These are phyloP conservation scores for Poa pratensis DNA, from an alignment of 176 grass and related monocot species.

Conservation along the genomic window DNA sequence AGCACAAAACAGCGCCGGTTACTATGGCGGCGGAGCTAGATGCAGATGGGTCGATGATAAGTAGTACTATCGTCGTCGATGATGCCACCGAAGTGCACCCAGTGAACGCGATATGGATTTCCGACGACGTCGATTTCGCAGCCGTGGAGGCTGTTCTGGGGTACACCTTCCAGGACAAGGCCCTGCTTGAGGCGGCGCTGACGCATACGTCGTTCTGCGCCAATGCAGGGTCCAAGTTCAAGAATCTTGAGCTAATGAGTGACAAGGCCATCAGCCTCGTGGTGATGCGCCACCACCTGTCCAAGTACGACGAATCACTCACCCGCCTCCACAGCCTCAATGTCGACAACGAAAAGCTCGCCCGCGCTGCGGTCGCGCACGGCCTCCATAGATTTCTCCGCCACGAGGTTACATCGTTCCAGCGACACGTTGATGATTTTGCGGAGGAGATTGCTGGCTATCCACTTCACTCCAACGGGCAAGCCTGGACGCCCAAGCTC, in stretches of 20 bases:
- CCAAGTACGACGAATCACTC: slow-evolving; percentile 31
- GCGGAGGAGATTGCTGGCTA: neutral
- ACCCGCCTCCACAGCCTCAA: slow-evolving; percentile 37
- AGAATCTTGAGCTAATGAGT: slow-evolving; percentile 50
- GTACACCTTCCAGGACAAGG: neutral
- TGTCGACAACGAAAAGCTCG: slow-evolving; percentile 4
- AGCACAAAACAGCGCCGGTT: too few species aligned
- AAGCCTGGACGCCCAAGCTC: neutral
- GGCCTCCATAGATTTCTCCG: slow-evolving; percentile 3
- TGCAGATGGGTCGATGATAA: too few species aligned
- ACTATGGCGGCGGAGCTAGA: too few species aligned
- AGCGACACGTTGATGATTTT: neutral
- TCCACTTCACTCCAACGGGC: neutral
- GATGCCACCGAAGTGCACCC: neutral
- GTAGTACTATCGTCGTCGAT: too few species aligned
- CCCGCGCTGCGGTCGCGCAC: neutral
- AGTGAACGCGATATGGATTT: neutral
- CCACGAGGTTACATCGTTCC: neutral
- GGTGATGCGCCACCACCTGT: slow-evolving; percentile 34
- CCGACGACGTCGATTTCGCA: neutral
- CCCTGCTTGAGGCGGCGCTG: slow-evolving; percentile 47
- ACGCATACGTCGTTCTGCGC: slow-evolving; percentile 52
- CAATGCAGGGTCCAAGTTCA: slow-evolving; percentile 35
- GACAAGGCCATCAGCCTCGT: slow-evolving; percentile 43
- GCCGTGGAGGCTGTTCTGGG: neutral